Conservation (phyloP, 2,329 filamentous ascomycete genomes). For the Bretziella fagacearum region DNA sequence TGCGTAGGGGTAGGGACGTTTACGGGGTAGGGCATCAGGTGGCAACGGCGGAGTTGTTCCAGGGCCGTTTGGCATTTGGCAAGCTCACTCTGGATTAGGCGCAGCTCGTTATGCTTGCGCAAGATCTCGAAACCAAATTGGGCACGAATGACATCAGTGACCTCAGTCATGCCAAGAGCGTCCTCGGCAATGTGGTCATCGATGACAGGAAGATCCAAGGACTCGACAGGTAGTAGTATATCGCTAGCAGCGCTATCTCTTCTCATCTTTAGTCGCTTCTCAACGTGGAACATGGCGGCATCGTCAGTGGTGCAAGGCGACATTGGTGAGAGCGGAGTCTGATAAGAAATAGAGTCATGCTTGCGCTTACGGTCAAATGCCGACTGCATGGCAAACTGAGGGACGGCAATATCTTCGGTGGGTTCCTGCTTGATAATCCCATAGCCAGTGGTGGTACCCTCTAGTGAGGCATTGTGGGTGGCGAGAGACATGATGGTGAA, state of each 20-base stretch:
- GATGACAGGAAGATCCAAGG: not conserved
- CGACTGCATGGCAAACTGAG: not conserved
- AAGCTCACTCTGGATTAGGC: constrained; percentile 87
- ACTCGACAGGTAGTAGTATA: not conserved
- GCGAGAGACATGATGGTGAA: constrained; percentile 1
- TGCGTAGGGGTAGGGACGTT: constrained; percentile 47
- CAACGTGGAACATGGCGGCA: constrained; percentile 5
- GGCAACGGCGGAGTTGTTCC: constrained; percentile 83
- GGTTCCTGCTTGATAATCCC: constrained; percentile 14
- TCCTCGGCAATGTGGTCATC: not conserved
- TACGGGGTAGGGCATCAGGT: constrained; percentile 77
- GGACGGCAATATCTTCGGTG: constrained; percentile 5
- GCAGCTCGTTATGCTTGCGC: constrained; percentile 84
- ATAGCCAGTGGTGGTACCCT: constrained; percentile 6
- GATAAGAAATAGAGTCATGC: constrained; percentile 11
- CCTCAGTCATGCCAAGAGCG: not conserved
- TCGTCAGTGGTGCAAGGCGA: constrained; percentile 9
- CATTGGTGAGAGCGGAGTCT: constrained; percentile 10
- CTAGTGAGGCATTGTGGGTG: not conserved
- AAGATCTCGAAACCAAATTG: constrained; percentile 85
- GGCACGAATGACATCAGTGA: constrained; percentile 42
- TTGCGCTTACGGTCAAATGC: constrained; percentile 10
- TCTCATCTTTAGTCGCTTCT: constrained; percentile 9
- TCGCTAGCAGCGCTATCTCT: constrained; percentile 5
- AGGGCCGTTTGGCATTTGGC: constrained; percentile 88